Percentiles rank a stretch among this genome's conserved stretches.
Evolutionary conservation across 73 alveolate species (phyloP).

Genomic region (Blepharisma japonicum): DNA sequence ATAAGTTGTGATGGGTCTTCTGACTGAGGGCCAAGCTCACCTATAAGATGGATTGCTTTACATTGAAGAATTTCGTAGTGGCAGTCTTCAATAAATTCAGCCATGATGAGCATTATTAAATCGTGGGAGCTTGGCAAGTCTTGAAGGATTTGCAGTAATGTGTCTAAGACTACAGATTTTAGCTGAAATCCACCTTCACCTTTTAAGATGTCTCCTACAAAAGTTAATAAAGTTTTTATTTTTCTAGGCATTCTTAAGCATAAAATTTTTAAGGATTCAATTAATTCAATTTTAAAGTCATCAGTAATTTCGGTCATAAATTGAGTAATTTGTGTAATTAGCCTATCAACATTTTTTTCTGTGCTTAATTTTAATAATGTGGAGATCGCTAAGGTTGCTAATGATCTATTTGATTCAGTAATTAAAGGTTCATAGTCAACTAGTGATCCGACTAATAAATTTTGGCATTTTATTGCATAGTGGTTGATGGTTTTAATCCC

Average conservation of each 20-base stretch:
- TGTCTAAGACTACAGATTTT: constrained; percentile 71
- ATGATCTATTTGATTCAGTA: constrained; percentile 57
- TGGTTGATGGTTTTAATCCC: constrained; percentile 59
- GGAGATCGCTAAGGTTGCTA: constrained; percentile 70
- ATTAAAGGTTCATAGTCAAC: constrained; percentile 55
- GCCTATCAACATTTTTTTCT: constrained; percentile 53
- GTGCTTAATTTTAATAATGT: constrained; percentile 61
- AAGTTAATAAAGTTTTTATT: constrained; percentile 62
- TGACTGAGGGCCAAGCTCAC: constrained; percentile 78
- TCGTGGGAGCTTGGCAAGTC: constrained; percentile 54
- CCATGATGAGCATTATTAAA: constrained; percentile 64
- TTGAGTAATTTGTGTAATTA: constrained; percentile 49
- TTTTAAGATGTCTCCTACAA: constrained; percentile 72
- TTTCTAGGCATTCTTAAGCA: constrained; percentile 66
- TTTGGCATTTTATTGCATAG: constrained; percentile 52
- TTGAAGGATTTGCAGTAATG: constrained; percentile 65
- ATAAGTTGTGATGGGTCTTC: constrained; percentile 68
- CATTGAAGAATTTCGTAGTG: constrained; percentile 71
- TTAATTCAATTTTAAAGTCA: constrained; percentile 65
- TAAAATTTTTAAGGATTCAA: constrained; percentile 48
- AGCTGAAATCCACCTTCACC: constrained; percentile 73
- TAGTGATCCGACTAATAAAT: constrained; percentile 35
- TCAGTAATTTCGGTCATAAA: constrained; percentile 62
- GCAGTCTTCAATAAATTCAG: constrained; percentile 90
- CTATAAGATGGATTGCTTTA: constrained; percentile 72